Evolutionary conservation across 345 rosid species (phyloP), one percentile per base, ranked within the genome.

Genomic region (Balakata baccata): DNA sequence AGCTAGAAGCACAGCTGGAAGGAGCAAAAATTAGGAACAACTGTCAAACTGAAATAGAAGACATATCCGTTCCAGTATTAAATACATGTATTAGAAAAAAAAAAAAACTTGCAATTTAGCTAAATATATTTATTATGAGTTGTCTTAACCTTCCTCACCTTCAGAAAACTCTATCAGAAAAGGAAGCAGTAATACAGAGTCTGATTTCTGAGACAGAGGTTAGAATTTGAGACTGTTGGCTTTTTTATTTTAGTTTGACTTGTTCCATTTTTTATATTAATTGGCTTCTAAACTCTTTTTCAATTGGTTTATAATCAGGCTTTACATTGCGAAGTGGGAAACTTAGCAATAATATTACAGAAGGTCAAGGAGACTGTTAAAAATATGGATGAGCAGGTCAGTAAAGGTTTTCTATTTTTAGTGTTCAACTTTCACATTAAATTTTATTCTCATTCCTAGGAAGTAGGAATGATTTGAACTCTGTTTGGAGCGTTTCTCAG

Each of bases 151-250:
- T 73, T 37, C 73, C 83, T 80, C 77, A 93, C 98, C 88, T 90
- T 80, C 90, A 85, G 92, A 88, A 84, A 79, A 85, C 68, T 59
- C 56, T 91, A 78, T 74, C 77, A 47, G 84, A 85, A 51, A 92
- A 89, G 82, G 92, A 91, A 82, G 75, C 74, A 20, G 84, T 82
- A 66, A 77, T 91, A 71, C 86, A 85, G 74, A 89, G 85, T 84
- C 82, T 91, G 73, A 52, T 87, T 75, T 80, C 78, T 50, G 93
- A 93, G 82, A 93, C 86, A 79, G 85, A 89, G 91, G 98, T 91
- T 60, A 56, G 82, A 65, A 43, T 67, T 65, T 61, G 58, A 70
- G 68, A 68, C 71, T 7, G 49, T 63, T 69, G 58, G 47, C 60
- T 46, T 23, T 23, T 64, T 54, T 72, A 58, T 70, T 78, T 69